Percentiles rank a stretch among this genome's conserved stretches.
phyloP scores from a whole-genome alignment of 495 filamentous ascomycete genomes.

The Penicillium odoratum region DNA sequence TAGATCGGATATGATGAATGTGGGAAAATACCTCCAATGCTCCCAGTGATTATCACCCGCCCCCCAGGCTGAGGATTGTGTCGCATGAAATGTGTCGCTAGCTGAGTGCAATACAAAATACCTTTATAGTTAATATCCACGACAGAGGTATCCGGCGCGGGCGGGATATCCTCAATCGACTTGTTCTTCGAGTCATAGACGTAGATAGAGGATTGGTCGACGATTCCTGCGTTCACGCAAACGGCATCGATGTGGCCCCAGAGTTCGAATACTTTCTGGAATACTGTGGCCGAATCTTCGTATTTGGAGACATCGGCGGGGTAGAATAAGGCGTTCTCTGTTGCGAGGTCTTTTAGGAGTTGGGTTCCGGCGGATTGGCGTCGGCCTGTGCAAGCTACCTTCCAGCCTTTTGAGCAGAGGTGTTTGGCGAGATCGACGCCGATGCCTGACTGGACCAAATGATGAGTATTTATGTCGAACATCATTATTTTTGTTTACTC shows the following conservation, averaged over 20 bases:
- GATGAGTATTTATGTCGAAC: not conserved
- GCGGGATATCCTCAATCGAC: constrained; percentile 25
- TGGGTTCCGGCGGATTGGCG: constrained; percentile 19
- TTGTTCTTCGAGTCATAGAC: constrained; percentile 18
- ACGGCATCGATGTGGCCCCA: constrained; percentile 32
- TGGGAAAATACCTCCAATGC: constrained; percentile 28
- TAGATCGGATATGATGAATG: constrained; percentile 31
- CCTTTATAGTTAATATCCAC: constrained; percentile 33
- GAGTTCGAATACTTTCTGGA: constrained; percentile 16
- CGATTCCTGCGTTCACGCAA: constrained; percentile 29
- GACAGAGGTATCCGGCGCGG: constrained; percentile 24
- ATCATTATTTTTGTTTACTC: constrained; percentile 10
- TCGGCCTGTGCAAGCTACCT: constrained; percentile 28
- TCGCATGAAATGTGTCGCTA: constrained; percentile 36
- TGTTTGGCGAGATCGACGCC: constrained; percentile 25
- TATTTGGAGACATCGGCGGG: constrained; percentile 29
- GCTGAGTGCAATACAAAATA: constrained; percentile 27
- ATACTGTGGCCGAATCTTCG: constrained; percentile 21
- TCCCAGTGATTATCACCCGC: constrained; percentile 29
- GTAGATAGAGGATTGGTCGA: constrained; percentile 30
- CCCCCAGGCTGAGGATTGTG: constrained; percentile 29
- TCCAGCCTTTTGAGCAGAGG: constrained; percentile 27
- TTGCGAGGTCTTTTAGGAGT: constrained; percentile 14
- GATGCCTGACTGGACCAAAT: constrained; percentile 29
- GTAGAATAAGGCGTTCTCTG: constrained; percentile 23